phyloP scores from a whole-genome alignment of 2,329 filamentous ascomycete genomes.

The Podosphaera xanthii region DNA sequence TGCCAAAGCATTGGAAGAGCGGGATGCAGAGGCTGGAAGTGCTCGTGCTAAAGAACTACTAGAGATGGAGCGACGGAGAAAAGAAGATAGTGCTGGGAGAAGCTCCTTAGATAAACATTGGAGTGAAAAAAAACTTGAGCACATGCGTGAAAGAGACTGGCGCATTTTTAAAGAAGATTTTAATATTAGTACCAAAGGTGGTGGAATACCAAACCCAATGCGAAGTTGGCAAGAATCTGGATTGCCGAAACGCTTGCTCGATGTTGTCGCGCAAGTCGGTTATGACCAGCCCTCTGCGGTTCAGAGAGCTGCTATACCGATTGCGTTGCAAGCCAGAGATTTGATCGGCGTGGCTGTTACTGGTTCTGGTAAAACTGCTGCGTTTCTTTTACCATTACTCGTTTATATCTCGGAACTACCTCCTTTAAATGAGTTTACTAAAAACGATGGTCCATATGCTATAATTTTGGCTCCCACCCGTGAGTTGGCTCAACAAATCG shows the following conservation, averaged over 20 bases:
- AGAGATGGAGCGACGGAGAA: conserved; percentile 61
- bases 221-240: conserved; percentile 74
- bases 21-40: conserved; percentile 53
- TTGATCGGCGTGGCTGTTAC: conserved; percentile 97
- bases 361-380: conserved; percentile 93
- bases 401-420: conserved; percentile 88
- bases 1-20: conserved; percentile 47
- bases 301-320: conserved; percentile 84
- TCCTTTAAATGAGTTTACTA: conserved; percentile 60
- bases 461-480: conserved; percentile 90
- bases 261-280: conserved; percentile 64
- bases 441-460: conserved; percentile 91
- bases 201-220: conserved; percentile 85
- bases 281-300: conserved; percentile 84
- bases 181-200: conserved; percentile 86
- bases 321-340: conserved; percentile 77
- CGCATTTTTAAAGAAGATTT: conserved; percentile 99
- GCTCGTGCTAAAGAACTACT: conserved; percentile 58
- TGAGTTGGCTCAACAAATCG: conserved; percentile 94
- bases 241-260: conserved; percentile 52
- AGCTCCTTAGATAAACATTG: conserved; percentile 78
- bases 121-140: conserved; percentile 75
- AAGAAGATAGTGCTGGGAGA: conserved; percentile 45
- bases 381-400: conserved; percentile 75
- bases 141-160: conserved; percentile 97